A percentile compares a stretch with the other conserved stretches of the same genome.
Conservation (phyloP, 805 yeast genomes). For the Ogataea minuta region DNA sequence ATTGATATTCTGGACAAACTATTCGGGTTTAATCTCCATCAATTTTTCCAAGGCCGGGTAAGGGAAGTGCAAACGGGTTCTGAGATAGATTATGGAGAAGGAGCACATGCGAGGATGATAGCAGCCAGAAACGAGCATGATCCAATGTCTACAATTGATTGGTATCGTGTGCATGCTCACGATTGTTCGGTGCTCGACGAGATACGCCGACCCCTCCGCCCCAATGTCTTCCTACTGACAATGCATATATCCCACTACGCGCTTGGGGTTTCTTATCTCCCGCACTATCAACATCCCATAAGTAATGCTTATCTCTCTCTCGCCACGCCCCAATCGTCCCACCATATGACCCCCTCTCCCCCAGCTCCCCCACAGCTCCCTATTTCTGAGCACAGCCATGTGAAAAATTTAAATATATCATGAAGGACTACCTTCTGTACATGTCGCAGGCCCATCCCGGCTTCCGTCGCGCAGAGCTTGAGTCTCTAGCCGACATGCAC, state of each 20-base stretch:
- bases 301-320: background rate
- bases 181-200: too few species aligned
- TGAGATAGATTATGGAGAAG: background rate
- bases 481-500: constrained; percentile 71
- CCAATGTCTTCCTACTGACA: too few species aligned
- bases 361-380: background rate
- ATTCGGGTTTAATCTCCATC: background rate
- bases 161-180: too few species aligned
- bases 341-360: background rate
- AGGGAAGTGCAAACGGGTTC: background rate
- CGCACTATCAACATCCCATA: background rate
- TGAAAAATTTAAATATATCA: constrained; percentile 17
- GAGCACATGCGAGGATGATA: background rate
- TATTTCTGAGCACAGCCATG: constrained; percentile 7
- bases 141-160: too few species aligned
- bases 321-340: too few species aligned
- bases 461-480: constrained; percentile 80
- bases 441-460: constrained; percentile 81
- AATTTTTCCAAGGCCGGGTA: constrained; percentile 7
- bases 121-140: too few species aligned
- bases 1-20: constrained; percentile 30
- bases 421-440: constrained; percentile 69
- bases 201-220: too few species aligned
- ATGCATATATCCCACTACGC: too few species aligned
- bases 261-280: too few species aligned